These are phyloP conservation scores for Rubia tinctorum DNA, from an alignment of 305 asterid genomes.

Conservation along the genomic window DNA sequence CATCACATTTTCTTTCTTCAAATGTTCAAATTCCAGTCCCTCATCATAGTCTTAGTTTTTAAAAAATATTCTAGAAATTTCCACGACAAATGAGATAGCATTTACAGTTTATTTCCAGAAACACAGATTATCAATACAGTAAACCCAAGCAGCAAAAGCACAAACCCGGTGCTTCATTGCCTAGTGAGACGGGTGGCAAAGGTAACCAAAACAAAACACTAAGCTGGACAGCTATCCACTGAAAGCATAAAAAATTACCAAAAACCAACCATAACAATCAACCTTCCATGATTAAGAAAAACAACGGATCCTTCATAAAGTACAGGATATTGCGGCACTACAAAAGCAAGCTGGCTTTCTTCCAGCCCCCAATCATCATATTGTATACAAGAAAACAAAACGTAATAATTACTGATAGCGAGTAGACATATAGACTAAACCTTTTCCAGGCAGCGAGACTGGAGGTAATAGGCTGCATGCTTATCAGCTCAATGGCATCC, in stretches of 20 bases:
- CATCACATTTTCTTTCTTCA: background rate
- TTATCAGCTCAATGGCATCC: conserved; percentile 89
- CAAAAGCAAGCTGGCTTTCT: conserved; percentile 4
- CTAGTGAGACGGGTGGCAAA: background rate
- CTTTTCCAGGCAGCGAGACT: conserved; percentile 95
- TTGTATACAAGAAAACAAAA: background rate
- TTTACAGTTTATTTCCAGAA: background rate
- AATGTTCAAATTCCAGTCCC: background rate
- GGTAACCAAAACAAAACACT: background rate
- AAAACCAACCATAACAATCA: background rate
- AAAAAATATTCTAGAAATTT: background rate
- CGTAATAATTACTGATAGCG: background rate
- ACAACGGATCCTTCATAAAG: background rate
- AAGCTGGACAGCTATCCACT: background rate
- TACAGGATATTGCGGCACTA: background rate
- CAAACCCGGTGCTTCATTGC: background rate
- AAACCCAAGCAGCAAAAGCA: conserved; percentile 3
- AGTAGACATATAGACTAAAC: conserved; percentile 36
- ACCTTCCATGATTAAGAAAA: background rate
- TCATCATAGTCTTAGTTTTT: background rate
- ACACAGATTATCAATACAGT: background rate
- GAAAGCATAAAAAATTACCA: background rate
- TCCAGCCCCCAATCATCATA: background rate
- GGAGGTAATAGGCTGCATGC: conserved; percentile 98
- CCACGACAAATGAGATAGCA: background rate